phyloP scores from a whole-genome alignment of 345 rosid species.

The Aquilaria yunnanensis region DNA sequence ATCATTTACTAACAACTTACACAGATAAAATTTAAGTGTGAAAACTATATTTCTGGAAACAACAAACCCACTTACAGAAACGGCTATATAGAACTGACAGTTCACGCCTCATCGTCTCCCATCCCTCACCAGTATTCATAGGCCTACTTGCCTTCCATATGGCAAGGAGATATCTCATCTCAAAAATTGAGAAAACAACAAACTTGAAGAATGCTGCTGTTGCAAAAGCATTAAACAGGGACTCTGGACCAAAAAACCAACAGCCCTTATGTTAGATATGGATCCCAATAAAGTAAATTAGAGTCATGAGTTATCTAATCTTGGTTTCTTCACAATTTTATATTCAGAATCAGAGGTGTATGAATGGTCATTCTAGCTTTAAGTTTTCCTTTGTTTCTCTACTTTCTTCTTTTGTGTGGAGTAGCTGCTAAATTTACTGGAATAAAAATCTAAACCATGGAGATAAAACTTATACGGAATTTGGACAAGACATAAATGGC shows the following conservation, averaged over 20 bases:
- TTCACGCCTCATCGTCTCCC: slow-evolving; percentile 98
- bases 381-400: too few species aligned
- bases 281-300: slow-evolving; percentile 6
- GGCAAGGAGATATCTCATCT: slow-evolving; percentile 97
- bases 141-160: slow-evolving; percentile 98
- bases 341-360: too few species aligned
- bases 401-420: too few species aligned
- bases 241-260: slow-evolving; percentile 46
- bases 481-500: too few species aligned
- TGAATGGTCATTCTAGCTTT: too few species aligned
- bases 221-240: slow-evolving; percentile 96
- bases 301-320: too few species aligned
- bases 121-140: slow-evolving; percentile 87
- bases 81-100: slow-evolving; percentile 93
- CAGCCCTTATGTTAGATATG: not conserved
- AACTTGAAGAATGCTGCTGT: slow-evolving; percentile 99
- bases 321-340: too few species aligned
- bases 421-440: too few species aligned
- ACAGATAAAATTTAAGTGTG: not conserved
- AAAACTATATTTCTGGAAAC: not conserved
- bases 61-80: slow-evolving; percentile 62
- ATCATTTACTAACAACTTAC: too few species aligned
- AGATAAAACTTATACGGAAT: not conserved
- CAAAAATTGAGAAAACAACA: slow-evolving; percentile 95
- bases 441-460: not conserved